Percentiles rank a stretch among this genome's conserved stretches.
phyloP scores from a whole-genome alignment of 1,284 basidiomycete genomes.

The Tilletiopsis washingtonensis region DNA sequence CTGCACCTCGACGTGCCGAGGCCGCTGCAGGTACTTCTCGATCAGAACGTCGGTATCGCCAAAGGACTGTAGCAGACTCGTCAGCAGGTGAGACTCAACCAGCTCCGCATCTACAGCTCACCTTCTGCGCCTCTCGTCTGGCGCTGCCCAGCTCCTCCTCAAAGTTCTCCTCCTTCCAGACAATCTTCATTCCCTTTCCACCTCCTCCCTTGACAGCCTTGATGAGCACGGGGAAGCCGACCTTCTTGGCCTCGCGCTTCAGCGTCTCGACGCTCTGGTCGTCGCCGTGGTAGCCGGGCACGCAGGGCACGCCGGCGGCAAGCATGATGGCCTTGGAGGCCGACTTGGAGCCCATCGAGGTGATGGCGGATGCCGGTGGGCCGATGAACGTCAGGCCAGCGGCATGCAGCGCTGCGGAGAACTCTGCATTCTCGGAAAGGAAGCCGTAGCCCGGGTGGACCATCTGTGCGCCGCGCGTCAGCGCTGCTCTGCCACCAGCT shows the following conservation, averaged over 20 bases:
- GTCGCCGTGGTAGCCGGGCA: conserved; percentile 77
- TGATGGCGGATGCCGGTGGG: conserved; percentile 45
- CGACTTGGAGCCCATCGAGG: conserved; percentile 74
- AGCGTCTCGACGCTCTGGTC: conserved; percentile 65
- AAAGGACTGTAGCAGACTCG: conserved; percentile 14
- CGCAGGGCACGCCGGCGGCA: conserved; percentile 79
- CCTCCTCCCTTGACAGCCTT: conserved; percentile 49
- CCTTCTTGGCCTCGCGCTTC: conserved; percentile 56
- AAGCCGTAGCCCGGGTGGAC: conserved; percentile 87
- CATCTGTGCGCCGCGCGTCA: conserved; percentile 10
- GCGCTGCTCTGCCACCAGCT: conserved; percentile 16
- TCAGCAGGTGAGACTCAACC: neutral
- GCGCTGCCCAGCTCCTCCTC: conserved; percentile 71
- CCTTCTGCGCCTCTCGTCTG: conserved; percentile 60
- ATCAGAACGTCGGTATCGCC: conserved; percentile 54
- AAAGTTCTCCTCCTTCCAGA: conserved; percentile 58
- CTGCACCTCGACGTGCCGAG: conserved; percentile 65
- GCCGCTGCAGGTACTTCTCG: conserved; percentile 38
- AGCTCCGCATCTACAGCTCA: too few species aligned
- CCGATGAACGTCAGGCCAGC: conserved; percentile 46
- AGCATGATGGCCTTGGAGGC: conserved; percentile 75
- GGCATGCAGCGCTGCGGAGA: conserved; percentile 17
- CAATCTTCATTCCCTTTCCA: conserved; percentile 50
- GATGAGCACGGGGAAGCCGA: conserved; percentile 49
- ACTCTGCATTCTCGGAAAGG: conserved; percentile 54